Evolutionary conservation across 140 eudicot genomes (phyloP), one percentile per base, ranked within the genome.

Genomic region (Anethum foeniculum): DNA sequence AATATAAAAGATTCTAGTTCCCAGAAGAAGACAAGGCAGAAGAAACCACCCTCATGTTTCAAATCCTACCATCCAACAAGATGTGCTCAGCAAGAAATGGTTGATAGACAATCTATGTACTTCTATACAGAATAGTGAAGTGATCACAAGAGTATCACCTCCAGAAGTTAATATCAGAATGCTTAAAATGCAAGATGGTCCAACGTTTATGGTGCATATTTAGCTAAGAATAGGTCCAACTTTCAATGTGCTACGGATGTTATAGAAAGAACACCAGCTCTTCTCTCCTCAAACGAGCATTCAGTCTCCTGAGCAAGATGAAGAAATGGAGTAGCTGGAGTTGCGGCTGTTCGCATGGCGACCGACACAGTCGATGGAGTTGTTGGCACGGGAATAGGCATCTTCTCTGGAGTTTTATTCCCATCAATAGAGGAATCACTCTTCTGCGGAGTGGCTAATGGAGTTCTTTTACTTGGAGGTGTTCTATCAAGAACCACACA

Each of bases 261-360:
- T 82, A 23, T 9, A 6, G 80, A 77, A 56, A 82, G 71, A 79
- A 79, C 83, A 27, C 95, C 93, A 46, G 93, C 95, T 81, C 96
- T 87, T 76, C 79, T 77, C 87, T 93, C 94, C 85, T 93, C 97
- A 75, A 86, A 93, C 6, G 96, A 90, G 74, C 89, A 93, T 73
- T 93, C 96, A 11, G 84, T 60, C 30, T 74, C 83, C 52, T 80
- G 80, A 74, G 25, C 78, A 46, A 48, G 78, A 19, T 46, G 80
- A 81, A 71, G 72, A 60, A 75, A 83, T 15, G 89, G 92, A 0
- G 86, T 76, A 14, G 82, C 86, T 43, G 96, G 93, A 18, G 92
- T 88, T 71, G 64, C 82, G 44, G 89, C 79, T 46, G 84, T 88
- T 76, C 85, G 92, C 97, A 90, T 91, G 13, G 90, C 85, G n/a